Evolutionary conservation across 805 yeast species (phyloP).

Genomic region (Saccharomycopsis babjevae): DNA sequence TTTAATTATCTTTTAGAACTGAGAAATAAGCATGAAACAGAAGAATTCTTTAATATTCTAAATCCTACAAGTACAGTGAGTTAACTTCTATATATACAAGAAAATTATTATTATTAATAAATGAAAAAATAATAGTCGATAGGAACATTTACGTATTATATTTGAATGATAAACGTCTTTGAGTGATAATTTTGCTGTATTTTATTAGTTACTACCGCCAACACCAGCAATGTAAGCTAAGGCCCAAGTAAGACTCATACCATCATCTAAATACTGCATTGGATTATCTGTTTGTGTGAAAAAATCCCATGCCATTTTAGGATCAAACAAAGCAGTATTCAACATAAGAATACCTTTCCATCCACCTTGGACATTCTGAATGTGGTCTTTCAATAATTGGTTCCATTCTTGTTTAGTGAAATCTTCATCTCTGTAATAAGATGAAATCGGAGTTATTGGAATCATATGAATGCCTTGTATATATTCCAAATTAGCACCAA

Average conservation of each 20-base stretch:
- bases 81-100: background rate
- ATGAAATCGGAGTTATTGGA: conserved; percentile 60
- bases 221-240: conserved; percentile 56
- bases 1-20: conserved; percentile 17
- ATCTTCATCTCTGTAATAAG: conserved; percentile 42
- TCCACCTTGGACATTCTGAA: conserved; percentile 45
- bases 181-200: background rate
- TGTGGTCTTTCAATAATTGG: conserved; percentile 34
- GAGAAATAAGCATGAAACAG: conserved; percentile 13
- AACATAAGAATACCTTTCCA: conserved; percentile 68
- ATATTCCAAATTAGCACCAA: conserved; percentile 62
- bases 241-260: conserved; percentile 84
- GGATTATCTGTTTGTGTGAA: conserved; percentile 48
- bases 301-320: conserved; percentile 49
- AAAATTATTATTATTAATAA: background rate
- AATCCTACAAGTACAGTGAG: background rate
- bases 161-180: too few species aligned
- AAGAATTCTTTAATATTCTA: conserved; percentile 11
- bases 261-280: conserved; percentile 57
- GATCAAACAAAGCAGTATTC: conserved; percentile 67
- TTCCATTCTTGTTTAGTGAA: conserved; percentile 61
- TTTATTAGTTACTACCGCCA: conserved; percentile 6
- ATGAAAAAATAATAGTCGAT: background rate
- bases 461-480: conserved; percentile 74
- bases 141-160: background rate